Evolutionary conservation across 2,329 filamentous ascomycete genomes (phyloP), one percentile per base, ranked within the genome.

Genomic region (Cadophora luteo-olivacea): DNA sequence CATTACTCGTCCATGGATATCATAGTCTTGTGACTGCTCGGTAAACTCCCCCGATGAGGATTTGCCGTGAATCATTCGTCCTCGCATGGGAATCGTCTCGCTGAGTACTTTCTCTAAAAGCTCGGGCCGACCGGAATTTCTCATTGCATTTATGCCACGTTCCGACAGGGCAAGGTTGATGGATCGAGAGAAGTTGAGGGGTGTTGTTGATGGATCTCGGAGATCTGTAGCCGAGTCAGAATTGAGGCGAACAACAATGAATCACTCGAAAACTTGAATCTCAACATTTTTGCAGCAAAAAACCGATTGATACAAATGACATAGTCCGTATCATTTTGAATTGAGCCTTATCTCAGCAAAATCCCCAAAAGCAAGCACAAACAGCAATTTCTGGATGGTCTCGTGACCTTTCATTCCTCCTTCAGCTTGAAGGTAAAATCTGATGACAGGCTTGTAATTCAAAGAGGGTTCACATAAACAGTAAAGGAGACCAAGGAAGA

Each of bases 81-180:
- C 96, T 78, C 91, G 85, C 94, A 99, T 97, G 12, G 95, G 94
- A 69, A 98, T 93, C 0, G 94, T 95, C 63, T 91, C 88, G 0
- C 83, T 83, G 75, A 97, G 85, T 38, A 98, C 88, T 74, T 89
- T 85, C 14, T 94, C 85, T 38, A 97, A 83, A 45, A 98, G 85
- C 3, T 84, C 85, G 3, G 87, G 81, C 38, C 89, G 86, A 32
- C 88, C 87, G 1, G 92, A 88, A 74, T 92, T 84, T 64, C 87
- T 87, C 81, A 99, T 90, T 25, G 95, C 92, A 79, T 96, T 92
- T 79, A 98, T 94, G 38, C 96, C 96, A 68, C 96, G 89, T 79
- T 98, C 94, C 0, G 96, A 98, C 0, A 99, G 84, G 25, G 96
- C 95, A 66, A 99, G 83, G 78, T 99, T 99, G 83, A 99, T 99